phyloP scores from a whole-genome alignment of 495 filamentous ascomycete genomes.

The Talaromyces trachyspermus region DNA sequence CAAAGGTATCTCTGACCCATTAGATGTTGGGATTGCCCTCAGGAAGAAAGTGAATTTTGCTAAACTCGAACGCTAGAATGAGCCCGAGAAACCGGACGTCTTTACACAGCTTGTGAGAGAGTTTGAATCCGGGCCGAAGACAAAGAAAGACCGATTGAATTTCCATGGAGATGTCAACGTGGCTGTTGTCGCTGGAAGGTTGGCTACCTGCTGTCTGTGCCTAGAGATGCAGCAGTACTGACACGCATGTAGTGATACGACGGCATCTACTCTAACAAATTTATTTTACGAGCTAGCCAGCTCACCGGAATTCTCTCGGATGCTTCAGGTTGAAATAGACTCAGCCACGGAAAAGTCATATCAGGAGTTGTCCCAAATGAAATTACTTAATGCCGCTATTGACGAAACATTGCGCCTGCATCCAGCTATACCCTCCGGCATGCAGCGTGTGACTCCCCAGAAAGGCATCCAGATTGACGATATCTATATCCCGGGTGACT shows the following conservation, averaged over 20 bases:
- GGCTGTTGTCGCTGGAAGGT: conserved; percentile 28
- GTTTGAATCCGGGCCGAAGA: conserved; percentile 2
- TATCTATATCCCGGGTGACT: conserved; percentile 21
- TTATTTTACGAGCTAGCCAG: conserved; percentile 31
- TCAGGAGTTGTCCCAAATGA: conserved; percentile 5
- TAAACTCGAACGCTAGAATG: conserved; percentile 2
- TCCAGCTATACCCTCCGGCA: conserved; percentile 13
- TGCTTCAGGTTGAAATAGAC: conserved; percentile 6
- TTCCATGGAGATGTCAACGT: conserved; percentile 21
- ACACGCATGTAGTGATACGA: conserved; percentile 29
- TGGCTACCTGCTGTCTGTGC: background rate
- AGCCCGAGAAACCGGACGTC: conserved; percentile 7
- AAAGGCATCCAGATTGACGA: conserved; percentile 18
- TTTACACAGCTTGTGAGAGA: background rate
- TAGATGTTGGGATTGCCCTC: too few relatives aligned
- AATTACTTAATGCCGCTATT: conserved; percentile 39
- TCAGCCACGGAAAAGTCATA: background rate
- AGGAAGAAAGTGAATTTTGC: too few relatives aligned
- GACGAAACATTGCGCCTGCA: conserved; percentile 46
- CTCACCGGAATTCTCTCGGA: background rate
- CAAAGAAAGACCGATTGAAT: conserved; percentile 11
- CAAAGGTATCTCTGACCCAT: background rate
- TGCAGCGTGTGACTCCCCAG: conserved; percentile 15
- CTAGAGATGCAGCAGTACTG: too few relatives aligned
- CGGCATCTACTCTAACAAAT: conserved; percentile 25